Evolutionary conservation across 306 rosid genomes (phyloP), one percentile per base, ranked within the genome.

Genomic region (Calophaca sinica): DNA sequence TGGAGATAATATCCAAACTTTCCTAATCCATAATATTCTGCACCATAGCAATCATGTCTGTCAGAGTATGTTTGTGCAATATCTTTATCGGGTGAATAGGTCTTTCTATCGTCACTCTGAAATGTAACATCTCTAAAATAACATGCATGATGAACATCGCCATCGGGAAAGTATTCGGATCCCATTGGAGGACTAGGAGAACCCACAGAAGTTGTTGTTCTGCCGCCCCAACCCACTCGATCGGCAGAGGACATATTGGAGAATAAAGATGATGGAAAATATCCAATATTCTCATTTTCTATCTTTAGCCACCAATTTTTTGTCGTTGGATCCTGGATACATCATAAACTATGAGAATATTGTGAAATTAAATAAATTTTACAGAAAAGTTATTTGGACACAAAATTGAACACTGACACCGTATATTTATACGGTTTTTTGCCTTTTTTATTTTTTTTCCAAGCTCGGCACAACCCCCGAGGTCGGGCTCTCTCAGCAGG

Each of bases 181-280:
- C 73, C 73, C 73, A 68, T 68, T 7, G 8, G 14, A 33, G 73
- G 73, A 14, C 48, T 33, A 11, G 14, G 33, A 33, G 4, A 4
- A 51, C 46, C 48, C 8, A 5, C 8, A n/a, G 20, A 3, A 33
- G 62, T 13, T 4, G 14, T n/a, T 51, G 49, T 68, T 35, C 1
- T 13, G 1, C 73, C 73, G n/a, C 61, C 61, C 46, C 46, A 68
- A 3, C 74, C 74, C 45, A 68, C 73, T 7, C 11, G 61, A 3
- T 51, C 46, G 2, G 49, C 32, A 3, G 7, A 2, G 4, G 0
- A 0, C 60, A 68, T 7, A n/a, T 68, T 8, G 1, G 62, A n/a
- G 48, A 68, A 68, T 33, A 68, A 14, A 50, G 32, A 12, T 33
- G 32, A 48, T 8, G 74, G 74, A 68, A 50, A 68, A 33, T 68